Conservation (phyloP, 495 filamentous ascomycete genomes). For the Umbilicaria muhlenbergii region DNA sequence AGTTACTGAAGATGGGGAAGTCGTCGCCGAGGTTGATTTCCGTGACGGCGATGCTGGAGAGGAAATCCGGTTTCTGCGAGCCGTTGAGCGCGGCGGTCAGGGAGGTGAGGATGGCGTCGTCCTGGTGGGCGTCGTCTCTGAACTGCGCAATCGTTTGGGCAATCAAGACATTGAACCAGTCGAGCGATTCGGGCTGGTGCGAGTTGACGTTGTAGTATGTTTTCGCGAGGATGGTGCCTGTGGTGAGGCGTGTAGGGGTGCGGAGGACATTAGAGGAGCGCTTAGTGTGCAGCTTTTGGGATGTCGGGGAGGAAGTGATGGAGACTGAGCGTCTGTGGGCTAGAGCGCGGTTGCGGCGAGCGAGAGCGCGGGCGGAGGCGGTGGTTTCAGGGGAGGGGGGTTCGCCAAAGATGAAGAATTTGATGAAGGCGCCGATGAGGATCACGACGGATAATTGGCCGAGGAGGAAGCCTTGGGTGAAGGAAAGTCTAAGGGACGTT, state of each 20-base stretch:
- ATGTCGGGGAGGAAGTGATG: constrained; percentile 20
- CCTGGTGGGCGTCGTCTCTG: constrained; percentile 65
- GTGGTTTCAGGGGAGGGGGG: constrained; percentile 66
- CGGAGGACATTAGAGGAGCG: constrained; percentile 63
- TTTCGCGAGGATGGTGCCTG: constrained; percentile 81
- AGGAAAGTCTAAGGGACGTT: constrained; percentile 46
- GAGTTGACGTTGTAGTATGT: constrained; percentile 95
- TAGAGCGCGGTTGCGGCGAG: constrained; percentile 51
- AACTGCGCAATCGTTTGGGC: constrained; percentile 96
- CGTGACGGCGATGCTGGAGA: constrained; percentile 85
- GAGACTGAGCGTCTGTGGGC: constrained; percentile 45
- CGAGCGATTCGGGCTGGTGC: constrained; percentile 95
- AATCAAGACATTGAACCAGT: constrained; percentile 98
- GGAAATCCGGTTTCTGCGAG: constrained; percentile 68
- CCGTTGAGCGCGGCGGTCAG: constrained; percentile 80
- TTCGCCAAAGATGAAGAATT: constrained; percentile 99
- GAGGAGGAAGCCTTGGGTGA: constrained; percentile 83
- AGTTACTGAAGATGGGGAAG: constrained; percentile 98
- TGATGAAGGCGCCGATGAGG: constrained; percentile 86
- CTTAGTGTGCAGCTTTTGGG: constrained; percentile 39
- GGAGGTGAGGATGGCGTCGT: constrained; percentile 89
- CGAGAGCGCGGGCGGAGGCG: constrained; percentile 48
- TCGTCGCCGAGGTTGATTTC: constrained; percentile 90
- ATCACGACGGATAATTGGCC: constrained; percentile 87
- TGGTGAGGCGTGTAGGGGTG: constrained; percentile 50